Conservation (phyloP, 208 protist genomes). For the Leishmania martiniquensis region DNA sequence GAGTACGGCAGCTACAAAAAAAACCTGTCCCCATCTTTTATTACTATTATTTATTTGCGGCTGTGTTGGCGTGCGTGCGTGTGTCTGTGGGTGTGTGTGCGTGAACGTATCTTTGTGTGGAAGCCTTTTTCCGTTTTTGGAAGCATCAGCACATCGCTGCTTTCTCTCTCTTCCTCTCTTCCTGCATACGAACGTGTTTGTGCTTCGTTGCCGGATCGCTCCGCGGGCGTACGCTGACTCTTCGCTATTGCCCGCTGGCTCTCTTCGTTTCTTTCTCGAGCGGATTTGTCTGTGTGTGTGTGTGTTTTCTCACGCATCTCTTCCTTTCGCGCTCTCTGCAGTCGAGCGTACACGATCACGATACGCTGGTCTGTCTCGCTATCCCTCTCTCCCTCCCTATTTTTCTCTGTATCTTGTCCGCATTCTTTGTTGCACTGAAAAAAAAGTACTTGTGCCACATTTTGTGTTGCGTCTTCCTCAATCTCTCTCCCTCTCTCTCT, state of each 20-base stretch:
- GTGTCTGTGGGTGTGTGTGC: not conserved
- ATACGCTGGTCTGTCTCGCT: not conserved
- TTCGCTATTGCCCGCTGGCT: conserved; percentile 2
- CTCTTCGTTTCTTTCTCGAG: no score
- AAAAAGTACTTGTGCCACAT: not conserved
- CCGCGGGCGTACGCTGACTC: no score
- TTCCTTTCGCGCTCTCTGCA: not conserved
- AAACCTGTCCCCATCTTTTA: not conserved
- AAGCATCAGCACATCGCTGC: not conserved
- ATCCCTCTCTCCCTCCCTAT: not conserved
- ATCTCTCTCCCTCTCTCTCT: not conserved
- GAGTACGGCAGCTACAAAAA: no score
- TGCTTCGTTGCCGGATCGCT: no score
- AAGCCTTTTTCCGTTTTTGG: not conserved
- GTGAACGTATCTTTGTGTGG: not conserved
- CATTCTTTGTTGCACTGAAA: not conserved
- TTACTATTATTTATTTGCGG: conserved; percentile 2
- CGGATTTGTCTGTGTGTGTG: no score
- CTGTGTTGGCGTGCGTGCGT: conserved; percentile 3
- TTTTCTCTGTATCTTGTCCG: not conserved
- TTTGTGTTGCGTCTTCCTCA: conserved; percentile 8
- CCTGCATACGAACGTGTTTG: no score
- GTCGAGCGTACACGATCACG: not conserved
- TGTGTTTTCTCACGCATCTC: conserved; percentile 13
- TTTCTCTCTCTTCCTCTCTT: not conserved